phyloP scores from a whole-genome alignment of 257 asterid species.

The Gardenia jasminoides region DNA sequence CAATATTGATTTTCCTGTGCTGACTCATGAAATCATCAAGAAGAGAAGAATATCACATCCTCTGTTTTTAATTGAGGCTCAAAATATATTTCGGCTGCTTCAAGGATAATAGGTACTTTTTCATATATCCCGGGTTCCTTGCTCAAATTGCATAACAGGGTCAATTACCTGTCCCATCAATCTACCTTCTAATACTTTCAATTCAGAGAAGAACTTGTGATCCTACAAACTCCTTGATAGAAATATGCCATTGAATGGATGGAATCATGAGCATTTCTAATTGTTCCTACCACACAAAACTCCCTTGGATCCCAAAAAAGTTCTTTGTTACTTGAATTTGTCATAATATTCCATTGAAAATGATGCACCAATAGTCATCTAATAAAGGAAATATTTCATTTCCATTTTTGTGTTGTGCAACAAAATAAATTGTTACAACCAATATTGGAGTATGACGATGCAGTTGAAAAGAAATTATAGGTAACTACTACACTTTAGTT shows the following conservation, averaged over 20 bases:
- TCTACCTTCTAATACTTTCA: too few relatives aligned
- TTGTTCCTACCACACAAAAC: background rate
- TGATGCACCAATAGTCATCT: background rate
- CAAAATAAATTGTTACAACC: background rate
- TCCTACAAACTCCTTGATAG: background rate
- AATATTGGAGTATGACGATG: background rate
- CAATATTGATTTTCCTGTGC: too few relatives aligned
- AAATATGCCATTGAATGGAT: background rate
- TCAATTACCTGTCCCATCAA: too few relatives aligned
- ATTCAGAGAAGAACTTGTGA: too few relatives aligned
- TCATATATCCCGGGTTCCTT: too few relatives aligned
- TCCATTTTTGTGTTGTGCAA: background rate
- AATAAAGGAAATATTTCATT: background rate
- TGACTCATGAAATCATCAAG: too few relatives aligned
- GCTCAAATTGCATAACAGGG: too few relatives aligned
- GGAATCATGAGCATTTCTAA: background rate
- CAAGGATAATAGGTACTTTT: too few relatives aligned
- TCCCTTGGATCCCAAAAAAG: background rate
- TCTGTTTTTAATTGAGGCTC: too few relatives aligned
- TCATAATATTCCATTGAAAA: background rate
- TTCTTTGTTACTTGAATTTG: background rate
- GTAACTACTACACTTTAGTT: background rate
- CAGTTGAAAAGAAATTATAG: background rate
- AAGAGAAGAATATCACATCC: too few relatives aligned
- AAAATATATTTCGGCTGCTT: too few relatives aligned